phyloP scores from a whole-genome alignment of 768 basidiomycete species.

The Strobilomyces echinocephalus region DNA sequence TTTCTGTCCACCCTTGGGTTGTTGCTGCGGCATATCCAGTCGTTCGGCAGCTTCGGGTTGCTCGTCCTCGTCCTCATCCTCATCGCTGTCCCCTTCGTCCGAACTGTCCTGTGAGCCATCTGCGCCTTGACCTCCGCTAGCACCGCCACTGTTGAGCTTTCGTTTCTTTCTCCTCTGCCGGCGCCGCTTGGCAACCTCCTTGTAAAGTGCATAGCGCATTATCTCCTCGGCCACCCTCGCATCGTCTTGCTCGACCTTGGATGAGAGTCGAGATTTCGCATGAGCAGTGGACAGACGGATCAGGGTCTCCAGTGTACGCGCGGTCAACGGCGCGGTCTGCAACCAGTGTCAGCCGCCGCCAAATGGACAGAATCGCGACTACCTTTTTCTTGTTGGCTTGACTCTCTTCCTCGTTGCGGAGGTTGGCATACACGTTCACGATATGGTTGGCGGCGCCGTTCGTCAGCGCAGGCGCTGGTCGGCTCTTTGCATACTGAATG shows the following conservation, averaged over 20 bases:
- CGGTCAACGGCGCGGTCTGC: conserved; percentile 94
- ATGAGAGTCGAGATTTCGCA: conserved; percentile 88
- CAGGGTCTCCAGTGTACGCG: conserved; percentile 96
- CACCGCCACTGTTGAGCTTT: conserved; percentile 71
- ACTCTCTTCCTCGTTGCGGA: conserved; percentile 86
- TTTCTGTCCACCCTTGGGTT: conserved; percentile 16
- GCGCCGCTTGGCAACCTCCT: conserved; percentile 85
- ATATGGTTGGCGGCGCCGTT: conserved; percentile 94
- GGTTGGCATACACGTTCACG: conserved; percentile 83
- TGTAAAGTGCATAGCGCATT: conserved; percentile 95
- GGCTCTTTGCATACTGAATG: conserved; percentile 94
- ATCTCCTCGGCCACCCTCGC: conserved; percentile 91
- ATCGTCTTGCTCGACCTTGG: conserved; percentile 79
- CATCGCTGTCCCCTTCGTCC: conserved; percentile 40
- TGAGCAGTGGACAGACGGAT: conserved; percentile 98
- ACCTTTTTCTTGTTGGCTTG: conserved; percentile 85
- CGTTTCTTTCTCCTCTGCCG: conserved; percentile 71
- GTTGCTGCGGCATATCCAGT: conserved; percentile 45
- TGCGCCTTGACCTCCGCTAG: conserved; percentile 48
- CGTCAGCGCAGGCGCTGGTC: conserved; percentile 77
- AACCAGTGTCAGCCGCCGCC: conserved; percentile 10
- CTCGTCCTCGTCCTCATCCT: conserved; percentile 42
- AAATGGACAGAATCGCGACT: conserved; percentile 1
- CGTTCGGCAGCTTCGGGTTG: conserved; percentile 36
- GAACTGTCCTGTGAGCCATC: conserved; percentile 36